Percentiles rank a stretch among this genome's conserved stretches.
Evolutionary conservation across 2,329 filamentous ascomycete species (phyloP).

Genomic region (Fusarium falciforme): DNA sequence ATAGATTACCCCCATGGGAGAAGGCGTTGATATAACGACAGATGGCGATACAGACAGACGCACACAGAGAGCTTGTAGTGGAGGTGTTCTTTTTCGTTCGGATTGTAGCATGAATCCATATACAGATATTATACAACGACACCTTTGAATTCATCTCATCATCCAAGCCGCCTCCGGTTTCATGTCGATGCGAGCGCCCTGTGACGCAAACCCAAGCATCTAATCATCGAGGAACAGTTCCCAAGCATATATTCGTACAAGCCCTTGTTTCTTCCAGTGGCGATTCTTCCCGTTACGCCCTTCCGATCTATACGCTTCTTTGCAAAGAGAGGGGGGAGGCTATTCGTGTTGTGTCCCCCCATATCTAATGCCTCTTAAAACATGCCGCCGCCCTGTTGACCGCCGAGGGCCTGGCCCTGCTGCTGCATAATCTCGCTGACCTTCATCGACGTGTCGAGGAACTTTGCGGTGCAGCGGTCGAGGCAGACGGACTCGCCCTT

Average conservation of each 20-base stretch:
- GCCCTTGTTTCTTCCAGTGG: background rate
- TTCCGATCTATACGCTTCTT: constrained; percentile 5
- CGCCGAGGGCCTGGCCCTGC: constrained; percentile 75
- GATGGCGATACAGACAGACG: background rate
- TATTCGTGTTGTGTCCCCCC: background rate
- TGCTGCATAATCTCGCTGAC: constrained; percentile 96
- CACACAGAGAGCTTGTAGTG: constrained; percentile 3
- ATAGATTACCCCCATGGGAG: constrained; percentile 8
- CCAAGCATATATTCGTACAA: constrained; percentile 37
- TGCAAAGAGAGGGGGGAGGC: background rate
- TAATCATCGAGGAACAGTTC: constrained; percentile 18
- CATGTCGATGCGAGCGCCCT: constrained; percentile 29
- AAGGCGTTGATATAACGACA: constrained; percentile 21
- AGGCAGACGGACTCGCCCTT: constrained; percentile 99
- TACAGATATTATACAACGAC: constrained; percentile 43
- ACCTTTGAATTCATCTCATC: constrained; percentile 16
- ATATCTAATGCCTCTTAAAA: constrained; percentile 37
- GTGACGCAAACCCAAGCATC: constrained; percentile 34
- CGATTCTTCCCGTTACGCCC: background rate
- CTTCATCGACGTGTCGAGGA: constrained; percentile 99
- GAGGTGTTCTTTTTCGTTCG: constrained; percentile 32
- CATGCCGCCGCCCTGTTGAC: constrained; percentile 49
- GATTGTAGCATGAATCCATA: constrained; percentile 37
- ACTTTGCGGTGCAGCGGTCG: constrained; percentile 96
- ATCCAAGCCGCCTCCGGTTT: constrained; percentile 22